Evolutionary conservation across 768 basidiomycete genomes (phyloP).

Genomic region (Collybiopsis confluens): DNA sequence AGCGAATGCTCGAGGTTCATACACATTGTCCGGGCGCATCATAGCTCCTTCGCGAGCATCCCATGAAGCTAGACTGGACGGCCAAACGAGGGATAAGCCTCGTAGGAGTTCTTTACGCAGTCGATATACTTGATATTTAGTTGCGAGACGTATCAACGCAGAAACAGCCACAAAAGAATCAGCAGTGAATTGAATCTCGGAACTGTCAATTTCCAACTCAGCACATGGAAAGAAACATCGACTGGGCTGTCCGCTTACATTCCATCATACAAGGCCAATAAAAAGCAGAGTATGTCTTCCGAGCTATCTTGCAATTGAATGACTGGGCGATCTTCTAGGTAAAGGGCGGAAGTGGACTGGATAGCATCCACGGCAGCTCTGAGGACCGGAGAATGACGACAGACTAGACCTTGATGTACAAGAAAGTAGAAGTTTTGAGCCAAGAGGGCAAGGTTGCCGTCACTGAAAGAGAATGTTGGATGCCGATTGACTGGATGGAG

Average conservation of each 20-base stretch:
- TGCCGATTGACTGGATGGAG: slow-evolving; percentile 28
- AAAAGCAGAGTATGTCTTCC: slow-evolving; percentile 52
- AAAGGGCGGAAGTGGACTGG: slow-evolving; percentile 18
- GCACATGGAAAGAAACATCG: background rate
- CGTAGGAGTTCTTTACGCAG: slow-evolving; percentile 56
- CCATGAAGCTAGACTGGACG: slow-evolving; percentile 59
- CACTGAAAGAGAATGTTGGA: slow-evolving; percentile 55
- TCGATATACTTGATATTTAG: slow-evolving; percentile 57
- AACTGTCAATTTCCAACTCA: slow-evolving; percentile 25
- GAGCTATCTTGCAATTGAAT: slow-evolving; percentile 52
- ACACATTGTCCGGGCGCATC: slow-evolving; percentile 44
- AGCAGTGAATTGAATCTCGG: slow-evolving; percentile 41
- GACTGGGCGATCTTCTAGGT: slow-evolving; percentile 54
- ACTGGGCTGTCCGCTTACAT: slow-evolving; percentile 39
- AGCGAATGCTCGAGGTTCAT: slow-evolving; percentile 49
- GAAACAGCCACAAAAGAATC: slow-evolving; percentile 51
- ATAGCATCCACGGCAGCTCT: slow-evolving; percentile 32
- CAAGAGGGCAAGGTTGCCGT: slow-evolving; percentile 67
- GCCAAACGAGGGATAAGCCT: slow-evolving; percentile 53
- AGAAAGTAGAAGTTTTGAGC: slow-evolving; percentile 57
- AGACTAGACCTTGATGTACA: slow-evolving; percentile 63
- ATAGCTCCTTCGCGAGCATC: slow-evolving; percentile 60
- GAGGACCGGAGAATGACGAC: slow-evolving; percentile 57
- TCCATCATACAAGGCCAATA: slow-evolving; percentile 68
- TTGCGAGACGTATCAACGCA: slow-evolving; percentile 56